A percentile compares a stretch with the other conserved stretches of the same genome.
Evolutionary conservation across 306 rosid species (phyloP).

Genomic region (Dryas drummondii): DNA sequence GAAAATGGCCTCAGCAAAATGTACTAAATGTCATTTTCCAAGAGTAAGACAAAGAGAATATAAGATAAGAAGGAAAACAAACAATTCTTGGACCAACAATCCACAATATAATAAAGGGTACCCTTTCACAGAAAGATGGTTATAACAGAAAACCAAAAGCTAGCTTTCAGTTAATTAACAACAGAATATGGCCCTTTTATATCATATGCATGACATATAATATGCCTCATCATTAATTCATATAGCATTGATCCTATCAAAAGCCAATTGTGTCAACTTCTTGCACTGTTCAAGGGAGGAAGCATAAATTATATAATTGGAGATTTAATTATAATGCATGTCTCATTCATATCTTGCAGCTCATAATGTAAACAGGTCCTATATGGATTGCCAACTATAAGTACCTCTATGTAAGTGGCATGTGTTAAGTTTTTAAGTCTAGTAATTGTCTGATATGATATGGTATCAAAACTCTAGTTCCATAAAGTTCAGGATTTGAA

Average conservation of each 20-base stretch:
- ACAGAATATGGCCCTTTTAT: neutral
- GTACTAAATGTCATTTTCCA: neutral
- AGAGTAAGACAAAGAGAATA: neutral
- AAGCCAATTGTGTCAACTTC: constrained; percentile 12
- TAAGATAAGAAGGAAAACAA: neutral
- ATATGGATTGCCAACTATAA: constrained; percentile 6
- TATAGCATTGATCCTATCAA: neutral
- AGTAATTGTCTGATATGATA: too few species aligned
- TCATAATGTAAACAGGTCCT: neutral
- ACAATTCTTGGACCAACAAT: constrained; percentile 37
- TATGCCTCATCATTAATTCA: constrained; percentile 6
- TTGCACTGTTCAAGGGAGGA: neutral
- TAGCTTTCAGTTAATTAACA: neutral
- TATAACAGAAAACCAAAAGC: neutral
- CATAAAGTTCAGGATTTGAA: too few species aligned
- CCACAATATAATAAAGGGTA: constrained; percentile 30
- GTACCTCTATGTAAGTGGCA: constrained; percentile 19
- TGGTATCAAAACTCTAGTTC: too few species aligned
- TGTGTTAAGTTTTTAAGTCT: too few species aligned
- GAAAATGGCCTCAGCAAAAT: neutral
- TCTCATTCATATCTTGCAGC: constrained; percentile 10
- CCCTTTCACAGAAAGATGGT: neutral
- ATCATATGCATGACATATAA: neutral
- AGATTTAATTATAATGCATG: neutral
- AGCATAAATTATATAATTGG: constrained; percentile 11